Evolutionary conservation across 2,329 filamentous ascomycete genomes (phyloP), one percentile per base, ranked within the genome.

Genomic region (Metarhizium rileyi): DNA sequence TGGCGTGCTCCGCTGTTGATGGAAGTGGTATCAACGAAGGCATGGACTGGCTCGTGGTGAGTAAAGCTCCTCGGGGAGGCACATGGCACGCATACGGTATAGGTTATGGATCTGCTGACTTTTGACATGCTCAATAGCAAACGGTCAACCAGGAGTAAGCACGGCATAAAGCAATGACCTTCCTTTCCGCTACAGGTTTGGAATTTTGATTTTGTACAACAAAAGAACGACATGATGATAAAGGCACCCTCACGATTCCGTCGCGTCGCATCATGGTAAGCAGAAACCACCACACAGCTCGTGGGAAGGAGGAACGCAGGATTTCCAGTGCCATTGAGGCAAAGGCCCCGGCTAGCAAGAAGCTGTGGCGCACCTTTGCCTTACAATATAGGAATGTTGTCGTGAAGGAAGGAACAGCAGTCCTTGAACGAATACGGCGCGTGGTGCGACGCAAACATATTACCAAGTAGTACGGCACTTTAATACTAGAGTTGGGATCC

Each of bases 31-130:
- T 98, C 42, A 88, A 85, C 55, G 93, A 98, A 70, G 93, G 93
- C 52, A 98, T 98, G 93, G 93, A 98, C 70, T 98, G 93, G 93
- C 75, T 98, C 65, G 90, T 94, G 76, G 87, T 91, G 70, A 68
- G 76, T 74, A 23, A 14, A 20, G n/a, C 20, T 25, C 38, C 10
- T 5, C 20, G 12, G 18, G 14, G 22, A 22, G 8, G 18, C 33
- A 5, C 26, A n/a, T 33, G 5, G 30, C 30, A 3, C 30, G 30
- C 16, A 14, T 16, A 33, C 30, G 3, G 30, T n/a, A n/a, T n/a
- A 14, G 2, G 30, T 5, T 28, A 28, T 16, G 30, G n/a, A 33
- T 33, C 16, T 33, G 30, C 30, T 33, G 12, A 33, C 30, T 5
- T 33, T 33, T 33, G 14, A 5, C 10, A 14, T 33, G 9, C 30